phyloP scores from a whole-genome alignment of 805 yeast genomes.

The Barnettozyma botsteinii region DNA sequence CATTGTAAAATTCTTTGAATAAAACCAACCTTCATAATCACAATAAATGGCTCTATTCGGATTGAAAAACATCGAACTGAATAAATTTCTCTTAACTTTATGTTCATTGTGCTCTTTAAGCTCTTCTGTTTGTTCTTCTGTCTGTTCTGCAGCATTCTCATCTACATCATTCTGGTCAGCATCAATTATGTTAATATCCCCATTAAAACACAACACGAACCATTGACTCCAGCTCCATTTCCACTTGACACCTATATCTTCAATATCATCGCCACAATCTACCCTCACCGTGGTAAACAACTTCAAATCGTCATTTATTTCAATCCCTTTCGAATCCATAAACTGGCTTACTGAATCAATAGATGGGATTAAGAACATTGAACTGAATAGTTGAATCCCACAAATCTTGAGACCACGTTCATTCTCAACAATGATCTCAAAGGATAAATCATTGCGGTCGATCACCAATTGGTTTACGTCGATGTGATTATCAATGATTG shows the following conservation, averaged over 20 bases:
- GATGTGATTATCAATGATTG: too few species aligned
- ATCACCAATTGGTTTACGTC: not conserved
- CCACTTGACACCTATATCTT: slow-evolving; percentile 38
- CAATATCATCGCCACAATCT: slow-evolving; percentile 1
- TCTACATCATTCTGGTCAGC: not conserved
- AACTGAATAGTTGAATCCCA: slow-evolving; percentile 47
- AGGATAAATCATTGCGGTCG: slow-evolving; percentile 7
- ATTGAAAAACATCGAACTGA: not conserved
- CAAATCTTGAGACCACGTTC: slow-evolving; percentile 48
- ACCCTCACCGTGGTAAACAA: slow-evolving; percentile 4
- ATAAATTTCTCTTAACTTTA: too few species aligned
- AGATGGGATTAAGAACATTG: slow-evolving; percentile 34
- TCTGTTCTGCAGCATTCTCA: too few species aligned
- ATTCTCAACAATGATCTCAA: slow-evolving; percentile 45
- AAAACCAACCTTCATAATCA: slow-evolving; percentile 85
- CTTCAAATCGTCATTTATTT: slow-evolving; percentile 4
- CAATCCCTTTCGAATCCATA: slow-evolving; percentile 13
- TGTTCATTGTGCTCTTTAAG: not conserved
- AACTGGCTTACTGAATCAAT: slow-evolving; percentile 39
- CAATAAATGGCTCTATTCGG: slow-evolving; percentile 6
- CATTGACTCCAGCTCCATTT: slow-evolving; percentile 64
- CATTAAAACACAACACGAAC: slow-evolving; percentile 59
- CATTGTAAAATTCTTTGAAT: slow-evolving; percentile 43
- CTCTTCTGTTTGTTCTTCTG: too few species aligned
- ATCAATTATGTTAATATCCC: slow-evolving; percentile 2